Conservation (phyloP, 306 rosid genomes). For the Spatholobus suberectus region DNA sequence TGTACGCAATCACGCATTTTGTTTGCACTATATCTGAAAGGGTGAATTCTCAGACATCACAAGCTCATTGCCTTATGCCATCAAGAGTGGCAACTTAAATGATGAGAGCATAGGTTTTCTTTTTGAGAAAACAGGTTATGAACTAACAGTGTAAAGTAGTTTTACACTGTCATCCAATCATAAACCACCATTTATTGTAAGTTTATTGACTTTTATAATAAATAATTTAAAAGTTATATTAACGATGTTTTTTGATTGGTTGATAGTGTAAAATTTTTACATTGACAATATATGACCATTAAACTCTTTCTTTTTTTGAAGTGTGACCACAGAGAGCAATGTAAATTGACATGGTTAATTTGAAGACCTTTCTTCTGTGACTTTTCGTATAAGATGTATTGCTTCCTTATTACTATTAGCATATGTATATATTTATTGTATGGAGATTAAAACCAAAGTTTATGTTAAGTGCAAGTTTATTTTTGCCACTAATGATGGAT, state of each 20-base stretch:
- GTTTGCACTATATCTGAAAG: conserved; percentile 92
- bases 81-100: conserved; percentile 89
- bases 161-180: too few species aligned
- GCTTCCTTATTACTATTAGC: not conserved
- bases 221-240: too few species aligned
- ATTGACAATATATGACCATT: too few species aligned
- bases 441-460: not conserved
- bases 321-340: not conserved
- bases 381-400: not conserved
- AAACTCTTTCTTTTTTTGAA: not conserved
- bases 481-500: not conserved
- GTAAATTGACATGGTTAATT: not conserved
- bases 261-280: too few species aligned
- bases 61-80: conserved; percentile 96
- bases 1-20: conserved; percentile 90
- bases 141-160: too few species aligned
- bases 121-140: too few species aligned
- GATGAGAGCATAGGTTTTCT: conserved; percentile 31
- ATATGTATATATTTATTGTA: not conserved
- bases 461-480: not conserved
- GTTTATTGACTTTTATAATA: too few species aligned
- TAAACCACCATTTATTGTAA: too few species aligned
- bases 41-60: conserved; percentile 88
- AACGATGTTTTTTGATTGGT: too few species aligned
- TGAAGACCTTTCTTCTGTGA: not conserved